A percentile compares a stretch with the other conserved stretches of the same genome.
Conservation (phyloP, 176 grass and related monocot genomes). For the Bolboschoenus planiculmis region DNA sequence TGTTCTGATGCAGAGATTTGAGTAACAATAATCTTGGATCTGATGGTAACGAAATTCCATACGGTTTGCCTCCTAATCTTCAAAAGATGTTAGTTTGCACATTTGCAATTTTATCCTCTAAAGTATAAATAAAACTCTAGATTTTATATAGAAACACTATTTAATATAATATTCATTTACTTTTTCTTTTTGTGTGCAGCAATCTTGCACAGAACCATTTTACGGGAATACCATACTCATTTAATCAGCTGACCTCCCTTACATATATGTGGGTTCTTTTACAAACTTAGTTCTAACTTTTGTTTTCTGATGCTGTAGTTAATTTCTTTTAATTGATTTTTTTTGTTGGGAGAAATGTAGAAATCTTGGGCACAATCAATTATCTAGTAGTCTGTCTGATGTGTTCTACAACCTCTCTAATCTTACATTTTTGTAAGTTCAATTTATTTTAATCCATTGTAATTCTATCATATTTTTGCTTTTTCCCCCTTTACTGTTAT, state of each 20-base stretch:
- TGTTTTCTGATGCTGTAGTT: not conserved
- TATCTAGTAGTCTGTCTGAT: slow-evolving; percentile 47
- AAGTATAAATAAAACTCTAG: not conserved
- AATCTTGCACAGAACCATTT: slow-evolving; percentile 73
- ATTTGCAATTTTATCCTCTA: not conserved
- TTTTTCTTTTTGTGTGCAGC: slow-evolving; percentile 33
- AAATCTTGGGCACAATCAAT: slow-evolving; percentile 77
- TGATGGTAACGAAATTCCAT: slow-evolving; percentile 43
- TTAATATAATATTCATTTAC: not conserved
- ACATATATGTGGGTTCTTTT: slow-evolving; percentile 57
- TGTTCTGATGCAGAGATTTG: slow-evolving; percentile 42
- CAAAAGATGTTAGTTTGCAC: slow-evolving; percentile 57
- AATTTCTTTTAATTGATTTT: slow-evolving; percentile 4
- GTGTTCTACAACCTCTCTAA: slow-evolving; percentile 57
- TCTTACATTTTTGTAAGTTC: slow-evolving; percentile 67
- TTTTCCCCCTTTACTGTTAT: not conserved
- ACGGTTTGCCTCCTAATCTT: slow-evolving; percentile 77
- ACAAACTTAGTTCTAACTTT: not conserved
- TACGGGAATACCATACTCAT: slow-evolving; percentile 56
- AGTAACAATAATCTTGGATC: slow-evolving; percentile 85
- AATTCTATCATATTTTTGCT: not conserved
- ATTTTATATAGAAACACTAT: not conserved
- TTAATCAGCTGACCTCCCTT: slow-evolving; percentile 54
- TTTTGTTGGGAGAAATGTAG: slow-evolving; percentile 36
- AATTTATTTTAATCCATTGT: slow-evolving; percentile 26